Conservation (phyloP, 164 flowering plant species). For the Piper longum region DNA sequence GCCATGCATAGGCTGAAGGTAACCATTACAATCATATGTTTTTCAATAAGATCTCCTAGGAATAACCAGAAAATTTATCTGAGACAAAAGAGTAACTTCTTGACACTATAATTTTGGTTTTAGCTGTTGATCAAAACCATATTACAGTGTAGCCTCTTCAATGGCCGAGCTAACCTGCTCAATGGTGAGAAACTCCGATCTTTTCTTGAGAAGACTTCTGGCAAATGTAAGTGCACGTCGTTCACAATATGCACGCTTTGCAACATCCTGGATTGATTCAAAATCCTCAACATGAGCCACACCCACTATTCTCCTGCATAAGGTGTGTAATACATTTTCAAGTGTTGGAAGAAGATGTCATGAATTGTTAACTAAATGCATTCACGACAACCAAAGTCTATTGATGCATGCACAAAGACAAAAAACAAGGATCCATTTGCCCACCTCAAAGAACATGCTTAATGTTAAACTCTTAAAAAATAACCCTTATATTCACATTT, state of each 20-base stretch:
- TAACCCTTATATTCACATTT: too few species aligned
- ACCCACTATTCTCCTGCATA: slow-evolving; percentile 81
- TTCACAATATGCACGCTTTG: slow-evolving; percentile 63
- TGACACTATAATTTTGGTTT: background rate
- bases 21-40: background rate
- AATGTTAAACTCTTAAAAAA: too few species aligned
- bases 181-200: slow-evolving; percentile 43
- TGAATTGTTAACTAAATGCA: background rate
- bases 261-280: slow-evolving; percentile 53
- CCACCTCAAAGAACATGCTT: background rate
- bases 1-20: background rate
- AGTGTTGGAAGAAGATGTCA: background rate
- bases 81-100: background rate
- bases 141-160: slow-evolving; percentile 11
- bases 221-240: slow-evolving; percentile 62
- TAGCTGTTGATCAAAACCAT: background rate
- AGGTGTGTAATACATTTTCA: background rate
- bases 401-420: background rate
- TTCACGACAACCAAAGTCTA: background rate
- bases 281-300: slow-evolving; percentile 96
- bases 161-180: slow-evolving; percentile 45
- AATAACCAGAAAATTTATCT: too few species aligned
- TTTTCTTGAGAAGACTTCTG: slow-evolving; percentile 64
- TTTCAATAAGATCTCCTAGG: background rate
- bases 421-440: background rate